Percentiles rank a stretch among this genome's conserved stretches.
Evolutionary conservation across 2,329 filamentous ascomycete species (phyloP).

Genomic region (Tolypocladium album): DNA sequence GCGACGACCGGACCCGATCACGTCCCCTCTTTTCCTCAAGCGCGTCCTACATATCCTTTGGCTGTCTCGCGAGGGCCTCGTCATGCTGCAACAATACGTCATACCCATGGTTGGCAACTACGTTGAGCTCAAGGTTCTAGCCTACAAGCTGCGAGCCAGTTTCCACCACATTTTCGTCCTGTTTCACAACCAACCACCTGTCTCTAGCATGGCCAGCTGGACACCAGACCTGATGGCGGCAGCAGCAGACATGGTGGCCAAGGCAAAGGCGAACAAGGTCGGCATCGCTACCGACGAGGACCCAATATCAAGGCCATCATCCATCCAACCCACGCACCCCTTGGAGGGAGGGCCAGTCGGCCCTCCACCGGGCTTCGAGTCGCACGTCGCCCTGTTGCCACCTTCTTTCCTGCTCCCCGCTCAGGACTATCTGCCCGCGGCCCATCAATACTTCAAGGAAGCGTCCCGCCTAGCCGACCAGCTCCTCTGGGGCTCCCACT

Average conservation of each 20-base stretch:
- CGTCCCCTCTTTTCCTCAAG: conserved; percentile 68
- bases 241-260: conserved; percentile 18
- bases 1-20: conserved; percentile 68
- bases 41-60: conserved; percentile 86
- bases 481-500: conserved; percentile 78
- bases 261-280: conserved; percentile 35
- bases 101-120: conserved; percentile 72
- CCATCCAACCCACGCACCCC: conserved; percentile 36
- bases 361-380: conserved; percentile 43
- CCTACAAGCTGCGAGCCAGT: conserved; percentile 83
- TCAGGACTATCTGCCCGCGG: conserved; percentile 71
- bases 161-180: conserved; percentile 96
- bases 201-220: conserved; percentile 50
- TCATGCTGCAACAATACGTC: conserved; percentile 80
- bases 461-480: conserved; percentile 64
- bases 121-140: conserved; percentile 77
- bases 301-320: conserved; percentile 27
- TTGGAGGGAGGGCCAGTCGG: conserved; percentile 50
- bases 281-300: conserved; percentile 34
- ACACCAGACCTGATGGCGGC: conserved; percentile 33
- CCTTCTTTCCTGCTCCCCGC: conserved; percentile 72
- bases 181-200: conserved; percentile 81
- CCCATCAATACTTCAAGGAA: conserved; percentile 69
- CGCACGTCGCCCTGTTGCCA: conserved; percentile 26
- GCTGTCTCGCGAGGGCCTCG: conserved; percentile 83